Evolutionary conservation across 495 filamentous ascomycete species (phyloP), one percentile per base, ranked within the genome.

Genomic region (Symbiotaphrina buchneri): DNA sequence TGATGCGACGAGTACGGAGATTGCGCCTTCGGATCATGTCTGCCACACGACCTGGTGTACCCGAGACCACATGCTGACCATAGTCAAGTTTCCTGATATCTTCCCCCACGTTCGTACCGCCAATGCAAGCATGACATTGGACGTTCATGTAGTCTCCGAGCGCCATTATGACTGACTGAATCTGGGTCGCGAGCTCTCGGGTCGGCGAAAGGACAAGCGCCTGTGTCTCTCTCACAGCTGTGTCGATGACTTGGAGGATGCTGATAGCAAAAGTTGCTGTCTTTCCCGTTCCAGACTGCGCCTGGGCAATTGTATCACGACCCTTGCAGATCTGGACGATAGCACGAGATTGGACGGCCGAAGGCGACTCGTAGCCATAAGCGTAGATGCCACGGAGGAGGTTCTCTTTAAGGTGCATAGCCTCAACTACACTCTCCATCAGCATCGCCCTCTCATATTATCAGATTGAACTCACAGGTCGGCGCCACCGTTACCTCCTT

Each of bases 71-170:
- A 59, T 95, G 87, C 41, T 82, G 84, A 39, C 87, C 87, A 32
- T 93, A 79, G 47, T 87, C 73, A 42, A 97, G 82, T 48, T 81
- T 81, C 54, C 74, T 79, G 69, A 95, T 94, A 48, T 95, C 87
- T 47, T 97, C 90, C 53, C 87, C 74, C 41, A 97, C 82, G 53
- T 78, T 90, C 43, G 87, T 97, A 53, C 87, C 87, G 53, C 87
- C 87, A 52, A 97, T 97, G 62, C 87, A 97, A 43, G 87, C 87
- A 54, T 97, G 87, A 71, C 87, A 95, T 55, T 95, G 75, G 39
- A 97, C 71, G 60, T 74, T 85, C 87, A 97, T 95, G 71, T 91
- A 97, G 59, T 97, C 87, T 53, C 87, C 87, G 35, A 97, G 77
- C 43, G 87, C 87, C 45, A 97, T 75, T 39, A 97, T 82, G 47